Evolutionary conservation across 2,329 filamentous ascomycete species (phyloP), one percentile per base, ranked within the genome.

Genomic region (Aspergillus sp.): DNA sequence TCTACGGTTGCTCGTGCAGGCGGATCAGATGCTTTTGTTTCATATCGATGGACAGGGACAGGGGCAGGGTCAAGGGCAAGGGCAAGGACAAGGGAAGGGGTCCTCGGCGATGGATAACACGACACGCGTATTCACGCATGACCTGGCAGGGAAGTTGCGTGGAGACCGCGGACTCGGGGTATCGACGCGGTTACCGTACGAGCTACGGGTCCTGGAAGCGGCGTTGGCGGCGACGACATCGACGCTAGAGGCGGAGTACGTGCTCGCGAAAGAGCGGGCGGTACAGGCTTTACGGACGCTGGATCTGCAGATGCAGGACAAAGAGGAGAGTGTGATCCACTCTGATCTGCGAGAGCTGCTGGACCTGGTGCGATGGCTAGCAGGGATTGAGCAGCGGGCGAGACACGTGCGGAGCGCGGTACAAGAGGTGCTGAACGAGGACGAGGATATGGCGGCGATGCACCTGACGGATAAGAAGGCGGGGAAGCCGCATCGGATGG

Each of bases 381-480:
- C 36, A 5, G 36, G 57, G 12, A 71, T 72, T 47, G 72, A 72
- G 58, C 72, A 73, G 39, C 73, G 69, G 7, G 73, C 74, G 2
- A 67, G 69, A 1, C 71, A 72, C n/a, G 69, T 76, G 24, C 72
- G 73, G 9, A 68, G 67, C 11, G 69, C 72, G 3, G 61, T 75
- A 2, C 68, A 71, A 53, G 72, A 75, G 42, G 58, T 76, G 1
- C 67, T 77, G 7, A 69, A 69, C 54, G 70, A 73, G 4, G 74
- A 77, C 47, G 69, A 71, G 50, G 75, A 77, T 57, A 70, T 77
- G 64, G 75, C 73, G 3, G 67, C 62, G 16, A 74, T 77, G 72
- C 73, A 76, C 58, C 65, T 77, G 16, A 68, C 69, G 1, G 75
- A 77, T 59, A 68, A 65, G 11, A 55, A 53, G 22, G 63, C 65